These are phyloP conservation scores for Cercospora canescens DNA, from an alignment of 2,329 filamentous ascomycete genomes.

Conservation along the genomic window DNA sequence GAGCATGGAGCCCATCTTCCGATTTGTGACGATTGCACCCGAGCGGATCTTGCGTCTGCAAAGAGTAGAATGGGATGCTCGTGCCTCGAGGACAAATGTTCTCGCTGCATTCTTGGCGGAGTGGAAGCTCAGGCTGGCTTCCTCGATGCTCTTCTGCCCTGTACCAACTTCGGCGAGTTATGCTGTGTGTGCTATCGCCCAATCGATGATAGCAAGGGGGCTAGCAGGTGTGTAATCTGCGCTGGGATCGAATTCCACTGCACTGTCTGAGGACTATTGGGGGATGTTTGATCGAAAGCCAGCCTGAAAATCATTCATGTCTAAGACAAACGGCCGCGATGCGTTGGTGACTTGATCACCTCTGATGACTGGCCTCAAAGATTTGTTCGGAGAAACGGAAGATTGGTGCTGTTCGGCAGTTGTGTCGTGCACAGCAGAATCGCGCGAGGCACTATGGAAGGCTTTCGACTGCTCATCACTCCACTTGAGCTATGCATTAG, in stretches of 20 bases:
- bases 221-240: background rate
- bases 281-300: background rate
- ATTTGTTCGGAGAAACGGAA: background rate
- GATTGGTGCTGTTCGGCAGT: background rate
- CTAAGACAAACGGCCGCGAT: background rate
- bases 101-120: background rate
- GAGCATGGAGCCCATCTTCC: background rate
- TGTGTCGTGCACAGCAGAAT: background rate
- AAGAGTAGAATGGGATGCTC: background rate
- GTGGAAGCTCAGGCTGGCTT: background rate
- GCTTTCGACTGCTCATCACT: background rate
- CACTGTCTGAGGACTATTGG: background rate
- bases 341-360: background rate
- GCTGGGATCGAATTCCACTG: background rate
- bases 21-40: background rate
- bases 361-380: background rate
- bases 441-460: background rate
- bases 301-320: background rate
- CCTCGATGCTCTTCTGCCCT: background rate
- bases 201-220: background rate
- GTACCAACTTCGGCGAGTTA: background rate
- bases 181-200: background rate
- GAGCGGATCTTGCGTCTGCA: background rate
- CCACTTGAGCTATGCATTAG: background rate
- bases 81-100: background rate